These are phyloP conservation scores for Elaeagnus macrophylla DNA, from an alignment of 306 rosid species.

Conservation along the genomic window DNA sequence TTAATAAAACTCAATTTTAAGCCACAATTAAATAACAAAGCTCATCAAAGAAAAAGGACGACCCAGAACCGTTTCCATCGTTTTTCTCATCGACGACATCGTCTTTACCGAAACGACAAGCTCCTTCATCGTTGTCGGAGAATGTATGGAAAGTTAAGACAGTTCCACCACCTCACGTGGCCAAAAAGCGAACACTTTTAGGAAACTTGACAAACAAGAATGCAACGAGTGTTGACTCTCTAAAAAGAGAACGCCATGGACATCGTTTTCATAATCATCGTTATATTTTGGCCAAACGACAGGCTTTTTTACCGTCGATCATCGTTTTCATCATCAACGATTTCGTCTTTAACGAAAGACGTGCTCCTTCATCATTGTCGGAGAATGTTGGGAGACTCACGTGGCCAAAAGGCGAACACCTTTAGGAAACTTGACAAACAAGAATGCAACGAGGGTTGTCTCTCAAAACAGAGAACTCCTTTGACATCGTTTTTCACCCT, in stretches of 20 bases:
- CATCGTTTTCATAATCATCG: constrained; percentile 28
- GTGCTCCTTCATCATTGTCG: too few species aligned
- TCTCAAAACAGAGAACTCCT: too few species aligned
- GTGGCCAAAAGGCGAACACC: too few species aligned
- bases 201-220: constrained; percentile 62
- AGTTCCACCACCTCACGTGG: constrained; percentile 30
- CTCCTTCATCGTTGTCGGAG: constrained; percentile 40
- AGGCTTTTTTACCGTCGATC: background rate
- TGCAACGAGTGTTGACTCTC: constrained; percentile 29
- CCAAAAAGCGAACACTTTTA: constrained; percentile 84
- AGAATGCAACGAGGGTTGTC: constrained; percentile 29
- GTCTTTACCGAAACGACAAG: constrained; percentile 72
- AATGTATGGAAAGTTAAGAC: constrained; percentile 27
- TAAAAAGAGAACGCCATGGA: constrained; percentile 25
- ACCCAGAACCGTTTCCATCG: constrained; percentile 60
- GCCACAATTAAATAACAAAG: too few species aligned
- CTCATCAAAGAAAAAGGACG: constrained; percentile 13
- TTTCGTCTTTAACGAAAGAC: too few species aligned
- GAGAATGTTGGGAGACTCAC: too few species aligned
- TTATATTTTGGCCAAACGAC: constrained; percentile 35
- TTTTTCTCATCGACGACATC: constrained; percentile 67
- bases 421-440: constrained; percentile 67
- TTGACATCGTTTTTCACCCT: too few species aligned
- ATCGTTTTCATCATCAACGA: too few species aligned
- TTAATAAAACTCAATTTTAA: too few species aligned